phyloP scores from a whole-genome alignment of 2,329 filamentous ascomycete species.

The Cryphonectria nitschkei region DNA sequence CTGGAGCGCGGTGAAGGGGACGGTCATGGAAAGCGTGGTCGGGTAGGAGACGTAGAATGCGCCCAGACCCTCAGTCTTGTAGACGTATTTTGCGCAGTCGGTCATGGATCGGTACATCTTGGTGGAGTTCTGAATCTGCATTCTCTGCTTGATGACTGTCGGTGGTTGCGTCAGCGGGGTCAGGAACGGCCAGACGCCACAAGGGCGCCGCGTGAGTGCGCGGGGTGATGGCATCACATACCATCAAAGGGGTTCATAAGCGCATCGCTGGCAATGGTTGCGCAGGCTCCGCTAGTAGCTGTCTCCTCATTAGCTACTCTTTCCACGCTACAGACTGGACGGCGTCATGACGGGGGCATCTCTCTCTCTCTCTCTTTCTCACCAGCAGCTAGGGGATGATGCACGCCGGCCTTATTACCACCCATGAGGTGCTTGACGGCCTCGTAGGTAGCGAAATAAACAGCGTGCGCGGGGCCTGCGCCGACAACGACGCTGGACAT shows the following conservation, averaged over 20 bases:
- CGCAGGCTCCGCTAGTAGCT: conserved; percentile 92
- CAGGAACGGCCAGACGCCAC: not conserved
- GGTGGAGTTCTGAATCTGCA: conserved; percentile 96
- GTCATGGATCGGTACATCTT: conserved; percentile 81
- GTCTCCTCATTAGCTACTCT: conserved; percentile 24
- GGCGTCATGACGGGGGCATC: not conserved
- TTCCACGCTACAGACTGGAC: not conserved
- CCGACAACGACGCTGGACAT: conserved; percentile 96
- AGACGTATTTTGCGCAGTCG: conserved; percentile 87
- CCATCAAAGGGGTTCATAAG: conserved; percentile 99
- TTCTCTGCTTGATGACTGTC: conserved; percentile 96
- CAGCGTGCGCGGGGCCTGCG: conserved; percentile 96
- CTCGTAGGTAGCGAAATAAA: conserved; percentile 98
- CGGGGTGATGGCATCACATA: conserved; percentile 47
- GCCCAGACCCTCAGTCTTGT: conserved; percentile 81
- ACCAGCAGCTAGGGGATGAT: conserved; percentile 94
- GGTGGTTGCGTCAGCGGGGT: conserved; percentile 14
- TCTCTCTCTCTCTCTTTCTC: conserved; percentile 37
- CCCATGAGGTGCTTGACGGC: conserved; percentile 95
- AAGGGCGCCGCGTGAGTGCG: not conserved
- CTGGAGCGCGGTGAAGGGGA: conserved; percentile 95
- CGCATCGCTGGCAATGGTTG: conserved; percentile 95
- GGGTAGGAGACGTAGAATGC: conserved; percentile 99
- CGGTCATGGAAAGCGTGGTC: conserved; percentile 97
- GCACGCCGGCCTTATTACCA: conserved; percentile 82